These are phyloP conservation scores for Myriosclerotinia scirpicola DNA, from an alignment of 2,329 filamentous ascomycete genomes.

Conservation along the genomic window DNA sequence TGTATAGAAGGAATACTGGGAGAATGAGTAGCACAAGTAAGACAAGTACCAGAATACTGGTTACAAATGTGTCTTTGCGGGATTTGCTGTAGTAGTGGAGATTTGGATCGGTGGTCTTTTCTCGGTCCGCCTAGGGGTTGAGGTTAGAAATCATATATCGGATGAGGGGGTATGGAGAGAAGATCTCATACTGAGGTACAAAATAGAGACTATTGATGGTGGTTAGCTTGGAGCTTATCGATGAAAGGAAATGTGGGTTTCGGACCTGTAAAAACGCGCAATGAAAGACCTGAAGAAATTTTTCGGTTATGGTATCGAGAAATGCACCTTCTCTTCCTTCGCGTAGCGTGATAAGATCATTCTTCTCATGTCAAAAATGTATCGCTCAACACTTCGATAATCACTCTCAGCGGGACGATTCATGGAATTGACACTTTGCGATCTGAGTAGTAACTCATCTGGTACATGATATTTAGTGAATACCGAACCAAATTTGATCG, in stretches of 20 bases:
- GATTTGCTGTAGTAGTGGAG: constrained; percentile 21
- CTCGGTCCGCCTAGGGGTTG: neutral
- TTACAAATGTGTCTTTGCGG: constrained; percentile 20
- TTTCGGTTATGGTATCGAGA: constrained; percentile 43
- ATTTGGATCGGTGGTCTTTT: constrained; percentile 11
- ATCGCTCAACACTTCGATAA: constrained; percentile 40
- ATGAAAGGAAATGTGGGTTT: no score
- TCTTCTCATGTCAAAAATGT: constrained; percentile 39
- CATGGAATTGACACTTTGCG: constrained; percentile 31
- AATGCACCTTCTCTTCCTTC: constrained; percentile 44
- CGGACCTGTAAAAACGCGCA: constrained; percentile 19
- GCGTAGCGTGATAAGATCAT: constrained; percentile 45
- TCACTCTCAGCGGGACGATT: constrained; percentile 40
- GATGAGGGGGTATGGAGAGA: no score
- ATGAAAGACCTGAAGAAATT: constrained; percentile 29
- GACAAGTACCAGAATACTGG: constrained; percentile 1
- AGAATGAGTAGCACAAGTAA: constrained; percentile 20
- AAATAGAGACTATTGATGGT: constrained; percentile 23
- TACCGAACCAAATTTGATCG: neutral
- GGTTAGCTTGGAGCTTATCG: neutral
- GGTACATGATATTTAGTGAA: neutral
- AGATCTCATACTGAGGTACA: neutral
- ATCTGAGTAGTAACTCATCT: constrained; percentile 19
- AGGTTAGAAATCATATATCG: no score
- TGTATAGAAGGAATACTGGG: constrained; percentile 30